Evolutionary conservation across 192 early-diverging fungal genomes (phyloP).

Genomic region (Cetraspora pellucida): DNA sequence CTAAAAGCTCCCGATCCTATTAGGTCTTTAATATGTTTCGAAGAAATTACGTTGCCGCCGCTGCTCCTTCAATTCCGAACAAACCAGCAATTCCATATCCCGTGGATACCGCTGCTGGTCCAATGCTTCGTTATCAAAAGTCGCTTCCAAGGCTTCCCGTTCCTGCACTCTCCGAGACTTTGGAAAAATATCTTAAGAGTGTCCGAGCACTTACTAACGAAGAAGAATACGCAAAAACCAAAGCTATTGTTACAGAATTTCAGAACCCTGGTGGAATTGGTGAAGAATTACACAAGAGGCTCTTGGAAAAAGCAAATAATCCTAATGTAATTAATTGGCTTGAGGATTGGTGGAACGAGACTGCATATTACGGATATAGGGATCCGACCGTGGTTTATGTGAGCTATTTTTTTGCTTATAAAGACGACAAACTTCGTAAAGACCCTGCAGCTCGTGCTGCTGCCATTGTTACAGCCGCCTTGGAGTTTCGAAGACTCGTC

Average conservation of each 20-base stretch:
- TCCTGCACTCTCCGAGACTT: slow-evolving; percentile 79
- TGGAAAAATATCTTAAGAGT: slow-evolving; percentile 78
- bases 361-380: slow-evolving; percentile 92
- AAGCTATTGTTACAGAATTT: slow-evolving; percentile 75
- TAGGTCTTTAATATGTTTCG: not conserved
- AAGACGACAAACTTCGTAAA: slow-evolving; percentile 82
- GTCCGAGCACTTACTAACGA: slow-evolving; percentile 73
- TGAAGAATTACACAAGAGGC: slow-evolving; percentile 80
- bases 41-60: not conserved
- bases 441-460: slow-evolving; percentile 85
- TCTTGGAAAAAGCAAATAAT: slow-evolving; percentile 73
- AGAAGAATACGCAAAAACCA: slow-evolving; percentile 71
- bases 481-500: slow-evolving; percentile 84
- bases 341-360: slow-evolving; percentile 97
- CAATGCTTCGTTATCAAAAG: slow-evolving; percentile 73
- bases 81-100: not conserved
- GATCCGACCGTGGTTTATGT: slow-evolving; percentile 96
- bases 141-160: slow-evolving; percentile 89
- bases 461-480: slow-evolving; percentile 82
- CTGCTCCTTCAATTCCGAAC: not conserved
- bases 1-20: too few species aligned
- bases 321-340: slow-evolving; percentile 85
- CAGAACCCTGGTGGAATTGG: slow-evolving; percentile 78
- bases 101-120: slow-evolving; percentile 50
- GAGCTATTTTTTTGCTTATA: slow-evolving; percentile 94